Base-by-base conservation (phyloP, 2,329 filamentous ascomycete species). In the Lachnellula occidentalis region DNA sequence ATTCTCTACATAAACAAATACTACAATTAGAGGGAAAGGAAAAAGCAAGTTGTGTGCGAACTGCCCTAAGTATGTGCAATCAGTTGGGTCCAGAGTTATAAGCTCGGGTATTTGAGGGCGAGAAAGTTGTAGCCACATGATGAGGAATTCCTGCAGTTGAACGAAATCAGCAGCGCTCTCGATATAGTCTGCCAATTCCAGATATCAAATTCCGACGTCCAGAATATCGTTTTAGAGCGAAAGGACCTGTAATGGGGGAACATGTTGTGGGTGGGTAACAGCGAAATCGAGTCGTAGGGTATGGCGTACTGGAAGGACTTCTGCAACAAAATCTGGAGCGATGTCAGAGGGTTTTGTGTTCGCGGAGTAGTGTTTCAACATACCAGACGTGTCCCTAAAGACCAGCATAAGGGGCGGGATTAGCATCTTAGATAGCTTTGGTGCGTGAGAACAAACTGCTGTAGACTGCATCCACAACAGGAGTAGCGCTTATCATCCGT, bases 381-480 rank as follows among this genome's bases (percentile, higher is more conserved):
- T 57, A 68, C 66, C 51, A 61, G 62, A 62, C 48, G 51, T 50
- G 50, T 63, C 53, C 64, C 66, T 68, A 66, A 50, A 65, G 53
- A 61, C 49, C 53, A 56, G 34, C 54, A 53, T 39, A 21, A 52
- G 45, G 52, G 61, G 57, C 58, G 57, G 57, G 50, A 67, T 68
- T 69, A 69, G 67, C 64, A 66, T 65, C 77, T 79, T 76, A 92
- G 66, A 91, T 88, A 72, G 87, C 87, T 74, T 88, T 88, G 66
- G 87, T 89, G 72, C 88, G 86, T 73, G 87, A 88, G 78, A 94
- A 96, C 74, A 95, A 83, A 80, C 88, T 95, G 83, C 90, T 94
- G 84, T 97, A 99, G 76, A 99, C 90, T 69, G 92, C 92, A 74
- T 99, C 94, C 72, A 97, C 92, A 75, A 99, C 90, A 72, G 92